These are phyloP conservation scores for Camellia japonica DNA, from an alignment of 148 eudicot genomes.

Conservation along the genomic window DNA sequence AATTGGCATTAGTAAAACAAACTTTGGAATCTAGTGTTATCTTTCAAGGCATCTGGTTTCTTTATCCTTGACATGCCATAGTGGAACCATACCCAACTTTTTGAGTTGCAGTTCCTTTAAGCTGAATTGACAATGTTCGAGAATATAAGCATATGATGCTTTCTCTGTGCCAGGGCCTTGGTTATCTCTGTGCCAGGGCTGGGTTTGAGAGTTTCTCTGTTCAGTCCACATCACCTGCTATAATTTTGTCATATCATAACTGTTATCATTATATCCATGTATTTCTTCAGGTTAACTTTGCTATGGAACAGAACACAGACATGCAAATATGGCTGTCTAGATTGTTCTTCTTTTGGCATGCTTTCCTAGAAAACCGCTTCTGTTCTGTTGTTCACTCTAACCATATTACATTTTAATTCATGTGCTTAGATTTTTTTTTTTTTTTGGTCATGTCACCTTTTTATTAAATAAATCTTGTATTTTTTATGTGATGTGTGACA, in stretches of 20 bases:
- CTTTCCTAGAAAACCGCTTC: not conserved
- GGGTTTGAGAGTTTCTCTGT: not conserved
- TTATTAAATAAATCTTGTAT: not conserved
- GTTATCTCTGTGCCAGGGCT: not conserved
- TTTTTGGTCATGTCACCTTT: not conserved
- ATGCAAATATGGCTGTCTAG: not conserved
- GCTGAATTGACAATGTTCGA: not conserved
- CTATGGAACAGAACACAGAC: slow-evolving; percentile 9
- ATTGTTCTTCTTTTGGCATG: not conserved
- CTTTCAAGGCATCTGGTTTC: not conserved
- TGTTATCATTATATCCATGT: not conserved
- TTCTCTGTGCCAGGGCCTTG: not conserved
- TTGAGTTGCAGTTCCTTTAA: not conserved
- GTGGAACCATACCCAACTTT: not conserved
- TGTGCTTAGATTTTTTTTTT: not conserved
- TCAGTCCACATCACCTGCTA: not conserved
- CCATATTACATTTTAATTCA: not conserved
- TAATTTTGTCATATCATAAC: not conserved
- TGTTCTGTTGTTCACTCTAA: not conserved
- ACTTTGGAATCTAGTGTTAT: not conserved
- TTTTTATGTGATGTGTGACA: slow-evolving; percentile 22
- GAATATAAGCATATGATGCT: not conserved
- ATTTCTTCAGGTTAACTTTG: not conserved
- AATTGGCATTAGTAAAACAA: not conserved
- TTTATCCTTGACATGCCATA: not conserved